Conservation (phyloP, 2,329 filamentous ascomycete species). For the Colletotrichum liaoningense region DNA sequence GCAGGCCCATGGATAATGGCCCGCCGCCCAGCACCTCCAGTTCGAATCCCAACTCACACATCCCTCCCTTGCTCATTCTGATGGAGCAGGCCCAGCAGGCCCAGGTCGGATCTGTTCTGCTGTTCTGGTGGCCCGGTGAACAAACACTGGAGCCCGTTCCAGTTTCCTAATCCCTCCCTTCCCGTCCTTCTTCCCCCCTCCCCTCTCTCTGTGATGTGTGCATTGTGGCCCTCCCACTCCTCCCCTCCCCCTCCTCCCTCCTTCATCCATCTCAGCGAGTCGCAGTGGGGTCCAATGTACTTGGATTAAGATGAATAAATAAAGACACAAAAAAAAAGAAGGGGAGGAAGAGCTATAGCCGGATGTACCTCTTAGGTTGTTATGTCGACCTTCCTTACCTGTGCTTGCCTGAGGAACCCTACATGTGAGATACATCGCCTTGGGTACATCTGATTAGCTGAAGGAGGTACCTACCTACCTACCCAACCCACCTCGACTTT, state of each 20-base stretch:
- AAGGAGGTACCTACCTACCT: neutral
- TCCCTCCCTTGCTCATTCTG: slow-evolving; percentile 33
- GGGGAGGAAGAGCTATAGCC: neutral
- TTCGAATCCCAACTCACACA: neutral
- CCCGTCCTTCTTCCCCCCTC: neutral
- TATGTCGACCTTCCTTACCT: slow-evolving; percentile 1
- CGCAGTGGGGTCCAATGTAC: neutral
- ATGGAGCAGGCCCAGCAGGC: slow-evolving; percentile 1
- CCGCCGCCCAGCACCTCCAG: neutral
- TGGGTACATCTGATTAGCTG: neutral
- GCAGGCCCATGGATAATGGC: neutral
- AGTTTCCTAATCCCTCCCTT: slow-evolving; percentile 12
- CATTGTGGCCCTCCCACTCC: slow-evolving; percentile 13
- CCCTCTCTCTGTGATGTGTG: slow-evolving; percentile 9
- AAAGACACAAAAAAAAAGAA: neutral
- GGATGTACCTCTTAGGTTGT: slow-evolving; percentile 13
- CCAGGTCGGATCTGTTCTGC: slow-evolving; percentile 11
- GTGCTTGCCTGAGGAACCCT: neutral
- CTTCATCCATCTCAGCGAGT: slow-evolving; percentile 16
- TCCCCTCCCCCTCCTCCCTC: neutral
- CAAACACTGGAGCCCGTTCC: slow-evolving; percentile 21
- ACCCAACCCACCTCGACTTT: slow-evolving; percentile 1
- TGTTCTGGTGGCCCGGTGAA: slow-evolving; percentile 31
- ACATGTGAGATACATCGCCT: neutral
- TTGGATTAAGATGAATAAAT: neutral